Conservation (phyloP, 345 rosid species). For the Passiflora organensis region DNA sequence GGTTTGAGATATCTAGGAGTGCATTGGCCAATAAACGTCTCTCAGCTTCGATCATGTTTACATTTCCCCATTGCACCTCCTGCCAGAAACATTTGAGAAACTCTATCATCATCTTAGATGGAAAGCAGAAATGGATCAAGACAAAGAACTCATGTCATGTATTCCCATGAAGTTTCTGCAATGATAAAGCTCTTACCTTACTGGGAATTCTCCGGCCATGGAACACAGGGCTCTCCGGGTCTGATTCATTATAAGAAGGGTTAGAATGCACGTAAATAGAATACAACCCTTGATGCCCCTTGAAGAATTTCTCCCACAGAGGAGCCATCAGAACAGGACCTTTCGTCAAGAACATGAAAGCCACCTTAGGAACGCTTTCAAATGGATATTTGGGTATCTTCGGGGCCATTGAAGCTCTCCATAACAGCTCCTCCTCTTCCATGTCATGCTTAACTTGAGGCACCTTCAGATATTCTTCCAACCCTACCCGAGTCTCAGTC, state of each 20-base stretch:
- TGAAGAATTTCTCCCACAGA: constrained; percentile 69
- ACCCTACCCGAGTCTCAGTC: constrained; percentile 14
- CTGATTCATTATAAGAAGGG: constrained; percentile 44
- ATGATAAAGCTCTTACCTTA: constrained; percentile 40
- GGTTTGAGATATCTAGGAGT: constrained; percentile 57
- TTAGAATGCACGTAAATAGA: constrained; percentile 67
- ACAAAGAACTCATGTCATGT: neutral
- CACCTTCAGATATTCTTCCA: constrained; percentile 32
- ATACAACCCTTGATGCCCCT: constrained; percentile 53
- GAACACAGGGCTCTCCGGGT: constrained; percentile 45
- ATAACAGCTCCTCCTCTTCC: constrained; percentile 55
- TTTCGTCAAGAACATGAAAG: constrained; percentile 67
- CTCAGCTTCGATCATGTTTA: constrained; percentile 82
- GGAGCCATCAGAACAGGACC: constrained; percentile 61
- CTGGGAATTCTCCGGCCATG: constrained; percentile 62
- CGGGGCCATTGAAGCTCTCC: constrained; percentile 43
- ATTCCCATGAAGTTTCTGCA: neutral
- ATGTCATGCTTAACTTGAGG: constrained; percentile 42
- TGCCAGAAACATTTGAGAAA: too few species aligned
- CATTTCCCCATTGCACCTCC: constrained; percentile 71
- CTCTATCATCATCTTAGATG: too few species aligned
- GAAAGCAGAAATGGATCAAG: too few species aligned
- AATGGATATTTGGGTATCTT: constrained; percentile 35
- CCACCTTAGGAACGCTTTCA: constrained; percentile 44
- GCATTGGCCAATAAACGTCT: constrained; percentile 77